Evolutionary conservation across 768 basidiomycete genomes (phyloP), one percentile per base, ranked within the genome.

Genomic region (Mycena amicta): DNA sequence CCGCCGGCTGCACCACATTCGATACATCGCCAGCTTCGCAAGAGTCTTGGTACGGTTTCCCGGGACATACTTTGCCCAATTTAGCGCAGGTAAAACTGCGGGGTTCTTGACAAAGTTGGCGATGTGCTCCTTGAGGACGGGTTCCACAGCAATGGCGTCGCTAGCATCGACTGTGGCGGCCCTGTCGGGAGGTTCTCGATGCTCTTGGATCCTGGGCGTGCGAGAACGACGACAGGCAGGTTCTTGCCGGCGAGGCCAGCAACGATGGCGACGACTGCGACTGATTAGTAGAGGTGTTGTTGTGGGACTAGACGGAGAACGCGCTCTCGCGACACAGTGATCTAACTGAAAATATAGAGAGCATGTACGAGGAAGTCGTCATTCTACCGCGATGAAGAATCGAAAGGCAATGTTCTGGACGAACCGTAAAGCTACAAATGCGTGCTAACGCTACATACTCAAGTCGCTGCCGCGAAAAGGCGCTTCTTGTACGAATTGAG

Each of bases 401-500:
- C 33, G 8, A 37, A 37, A 37, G 8, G 8, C 8, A 37, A 37
- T 37, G 8, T 37, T 8, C 33, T 8, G 18, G 33, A 8, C 18
- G 18, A 8, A 37, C 18, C 18, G 33, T 45, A n/a, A 15, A 23
- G 43, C 12, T 45, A 23, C 43, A 15, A n/a, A 5, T 45, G 6
- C 12, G 20, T 45, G 22, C 22, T 52, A 52, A 25, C 47, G 28
- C 47, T 40, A 63, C n/a, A 22, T 8, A 27, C 45, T n/a, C 27
- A 5, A 28, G 23, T 49, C 28, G 46, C 5, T 27, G 45, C 12
- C 18, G 46, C 49, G 13, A 33, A 70, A 29, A 69, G 61, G 49
- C 61, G 86, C 89, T 81, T 75, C 26, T 49, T 49, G 47, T 49
- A 96, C 84, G 93, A 95, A 77, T 98, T 92, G 60, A 98, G 75